Base-by-base conservation (phyloP, 371 early-diverging fungal genomes). In the Fennellomyces sp. region DNA sequence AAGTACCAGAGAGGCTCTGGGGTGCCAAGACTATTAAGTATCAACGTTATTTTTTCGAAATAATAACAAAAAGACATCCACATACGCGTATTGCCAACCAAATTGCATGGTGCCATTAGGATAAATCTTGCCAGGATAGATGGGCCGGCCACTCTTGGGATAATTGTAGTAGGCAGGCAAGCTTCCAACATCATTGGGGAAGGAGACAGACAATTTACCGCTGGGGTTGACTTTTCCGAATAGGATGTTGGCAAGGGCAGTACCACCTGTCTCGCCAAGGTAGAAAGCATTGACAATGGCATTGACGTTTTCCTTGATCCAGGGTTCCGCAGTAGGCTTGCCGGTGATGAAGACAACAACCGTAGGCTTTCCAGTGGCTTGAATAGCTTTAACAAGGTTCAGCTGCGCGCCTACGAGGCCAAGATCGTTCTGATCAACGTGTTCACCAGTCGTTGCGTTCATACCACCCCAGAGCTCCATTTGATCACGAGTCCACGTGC, bases 151-250 rank as follows among this genome's bases (percentile, higher is more conserved):
- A n/a, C 54, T 52, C 41, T 66, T 66, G 51, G 52, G 54, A 27
- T 56, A 66, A 51, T 66, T 66, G 58, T 66, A 66, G 45, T 53
- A 66, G 23, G 54, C 53, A 35, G 67, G 67, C 28, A 62, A 36
- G 39, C 52, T 52, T 23, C 67, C 67, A 30, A 66, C 67, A 21
- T 57, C 52, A 29, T 58, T 66, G 12, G 61, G 67, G 55, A 66
- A 66, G 2, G 67, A 66, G 17, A 66, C 55, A 13, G 67, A 62
- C 8, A 84, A 72, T 25, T 78, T 70, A 10, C 82, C 85, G 39
- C 75, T 74, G 19, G 85, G 85, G 65, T 82, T 84, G 56, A 70
- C 65, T 19, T 70, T 61, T 21, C 82, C 85, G 57, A 81, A 82
- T 3, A 84, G 68, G 12, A 81, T 63, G 31, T 78, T 73, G 12